Evolutionary conservation across 306 rosid genomes (phyloP).

Genomic region (Ochetophila trinervis): DNA sequence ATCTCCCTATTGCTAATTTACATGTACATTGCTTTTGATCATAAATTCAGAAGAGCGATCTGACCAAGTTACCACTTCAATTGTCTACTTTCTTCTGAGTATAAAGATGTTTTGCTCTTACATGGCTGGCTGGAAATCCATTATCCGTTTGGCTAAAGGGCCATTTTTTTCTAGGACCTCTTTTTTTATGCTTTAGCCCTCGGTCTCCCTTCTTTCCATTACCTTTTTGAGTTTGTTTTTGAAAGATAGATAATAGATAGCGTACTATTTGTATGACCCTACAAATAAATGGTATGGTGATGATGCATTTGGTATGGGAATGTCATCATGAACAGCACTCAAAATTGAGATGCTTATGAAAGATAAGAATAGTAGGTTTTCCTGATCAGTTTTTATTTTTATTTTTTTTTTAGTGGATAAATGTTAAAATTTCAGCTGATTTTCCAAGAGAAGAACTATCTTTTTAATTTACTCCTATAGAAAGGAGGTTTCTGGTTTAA

Average conservation of each 20-base stretch:
- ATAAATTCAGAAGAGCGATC: neutral
- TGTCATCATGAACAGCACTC: too few relatives aligned
- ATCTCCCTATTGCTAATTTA: slow-evolving; percentile 15
- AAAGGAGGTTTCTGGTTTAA: too few relatives aligned
- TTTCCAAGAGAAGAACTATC: too few relatives aligned
- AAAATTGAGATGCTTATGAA: too few relatives aligned
- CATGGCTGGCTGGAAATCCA: neutral
- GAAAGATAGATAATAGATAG: neutral
- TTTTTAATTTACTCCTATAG: too few relatives aligned
- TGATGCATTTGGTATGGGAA: too few relatives aligned
- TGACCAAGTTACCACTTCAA: neutral
- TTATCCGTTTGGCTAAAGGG: neutral
- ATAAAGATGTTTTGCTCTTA: neutral
- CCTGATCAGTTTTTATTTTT: too few relatives aligned
- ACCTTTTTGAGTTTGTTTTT: neutral
- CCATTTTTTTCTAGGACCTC: neutral
- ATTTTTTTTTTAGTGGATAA: too few relatives aligned
- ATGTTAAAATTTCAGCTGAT: too few relatives aligned
- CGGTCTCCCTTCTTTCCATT: neutral
- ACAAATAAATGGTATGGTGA: too few relatives aligned
- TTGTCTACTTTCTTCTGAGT: neutral
- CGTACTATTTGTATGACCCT: too few relatives aligned
- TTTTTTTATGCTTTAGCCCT: neutral
- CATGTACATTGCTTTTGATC: slow-evolving; percentile 14
- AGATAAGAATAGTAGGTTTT: too few relatives aligned